Conservation (phyloP, 2,329 filamentous ascomycete genomes). For the Colletotrichum plurivorum region DNA sequence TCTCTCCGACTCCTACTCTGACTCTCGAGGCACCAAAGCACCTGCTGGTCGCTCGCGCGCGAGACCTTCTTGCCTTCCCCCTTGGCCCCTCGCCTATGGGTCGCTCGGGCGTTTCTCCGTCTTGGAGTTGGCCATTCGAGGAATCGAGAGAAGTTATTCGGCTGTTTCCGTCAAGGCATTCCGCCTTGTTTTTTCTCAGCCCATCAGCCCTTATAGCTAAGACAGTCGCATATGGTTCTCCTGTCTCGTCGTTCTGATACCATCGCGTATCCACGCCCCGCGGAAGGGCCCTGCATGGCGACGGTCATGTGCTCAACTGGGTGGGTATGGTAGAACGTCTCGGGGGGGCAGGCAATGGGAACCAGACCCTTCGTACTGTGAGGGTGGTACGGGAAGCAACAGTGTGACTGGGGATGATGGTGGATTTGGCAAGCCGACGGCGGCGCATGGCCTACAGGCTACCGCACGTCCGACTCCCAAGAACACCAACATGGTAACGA, state of each 20-base stretch:
- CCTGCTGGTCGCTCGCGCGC: neutral
- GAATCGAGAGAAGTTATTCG: neutral
- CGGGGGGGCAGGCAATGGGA: neutral
- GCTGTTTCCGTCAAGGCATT: constrained; percentile 24
- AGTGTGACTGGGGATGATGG: neutral
- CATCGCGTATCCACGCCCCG: constrained; percentile 14
- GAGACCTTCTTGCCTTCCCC: neutral
- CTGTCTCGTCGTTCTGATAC: neutral
- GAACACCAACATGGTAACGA: constrained; percentile 25
- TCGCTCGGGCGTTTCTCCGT: neutral
- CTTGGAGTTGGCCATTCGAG: neutral
- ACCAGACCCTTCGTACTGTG: constrained; percentile 27
- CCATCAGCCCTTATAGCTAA: constrained; percentile 8
- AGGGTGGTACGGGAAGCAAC: neutral
- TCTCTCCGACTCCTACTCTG: neutral
- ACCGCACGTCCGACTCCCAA: constrained; percentile 1
- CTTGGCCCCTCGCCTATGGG: constrained; percentile 7
- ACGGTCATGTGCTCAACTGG: neutral
- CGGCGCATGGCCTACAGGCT: constrained; percentile 1
- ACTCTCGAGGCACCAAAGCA: neutral
- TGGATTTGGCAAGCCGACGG: constrained; percentile 21
- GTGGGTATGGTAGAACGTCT: constrained; percentile 5
- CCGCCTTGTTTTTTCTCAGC: constrained; percentile 7
- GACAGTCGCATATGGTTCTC: constrained; percentile 12
- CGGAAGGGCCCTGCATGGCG: constrained; percentile 22